These are phyloP conservation scores for Priceomyces castillae DNA, from an alignment of 805 yeast genomes.

Conservation along the genomic window DNA sequence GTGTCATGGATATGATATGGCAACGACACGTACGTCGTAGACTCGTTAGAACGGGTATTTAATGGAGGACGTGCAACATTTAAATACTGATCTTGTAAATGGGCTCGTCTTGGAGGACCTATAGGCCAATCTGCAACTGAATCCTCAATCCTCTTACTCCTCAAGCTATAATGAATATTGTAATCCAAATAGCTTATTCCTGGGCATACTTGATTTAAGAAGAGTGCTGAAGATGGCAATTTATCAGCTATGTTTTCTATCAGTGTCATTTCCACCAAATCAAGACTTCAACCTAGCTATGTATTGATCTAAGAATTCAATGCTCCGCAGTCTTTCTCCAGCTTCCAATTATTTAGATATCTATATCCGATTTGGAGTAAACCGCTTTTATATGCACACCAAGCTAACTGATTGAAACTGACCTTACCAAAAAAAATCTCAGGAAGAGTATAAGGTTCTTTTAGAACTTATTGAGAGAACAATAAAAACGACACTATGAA, in stretches of 20 bases:
- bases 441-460: background rate
- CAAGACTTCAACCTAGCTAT: background rate
- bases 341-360: background rate
- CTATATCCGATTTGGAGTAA: background rate
- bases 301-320: background rate
- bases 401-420: background rate
- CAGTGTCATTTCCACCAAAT: slow-evolving; percentile 23
- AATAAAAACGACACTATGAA: too few relatives aligned
- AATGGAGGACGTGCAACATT: slow-evolving; percentile 39
- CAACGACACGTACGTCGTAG: slow-evolving; percentile 51
- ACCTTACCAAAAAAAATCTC: background rate
- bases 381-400: background rate
- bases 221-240: slow-evolving; percentile 28
- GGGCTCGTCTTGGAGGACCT: slow-evolving; percentile 14
- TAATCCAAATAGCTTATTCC: slow-evolving; percentile 31
- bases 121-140: slow-evolving; percentile 26
- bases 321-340: background rate
- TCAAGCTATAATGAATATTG: slow-evolving; percentile 31
- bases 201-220: slow-evolving; percentile 37
- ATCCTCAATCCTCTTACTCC: background rate
- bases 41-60: slow-evolving; percentile 31
- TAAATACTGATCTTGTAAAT: slow-evolving; percentile 25
- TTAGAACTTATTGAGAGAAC: background rate
- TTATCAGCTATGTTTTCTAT: slow-evolving; percentile 14
- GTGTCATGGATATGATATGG: slow-evolving; percentile 48